A percentile compares a stretch with the other conserved stretches of the same genome.
Evolutionary conservation across 83 land plant genomes (phyloP).

Genomic region (Diphasiastrum complanatum): DNA sequence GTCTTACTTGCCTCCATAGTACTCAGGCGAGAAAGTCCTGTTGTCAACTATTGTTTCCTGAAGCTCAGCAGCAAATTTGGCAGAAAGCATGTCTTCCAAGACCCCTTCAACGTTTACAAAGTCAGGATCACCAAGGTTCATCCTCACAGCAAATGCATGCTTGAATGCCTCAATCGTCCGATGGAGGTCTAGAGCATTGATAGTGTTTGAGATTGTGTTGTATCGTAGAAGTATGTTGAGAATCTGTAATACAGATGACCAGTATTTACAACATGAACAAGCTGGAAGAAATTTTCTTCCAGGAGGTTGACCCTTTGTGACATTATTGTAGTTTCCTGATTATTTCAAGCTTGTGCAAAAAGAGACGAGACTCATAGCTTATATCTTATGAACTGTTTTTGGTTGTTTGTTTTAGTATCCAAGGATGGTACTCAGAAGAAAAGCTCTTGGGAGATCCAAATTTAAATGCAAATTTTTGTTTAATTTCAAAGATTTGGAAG

Average conservation of each 20-base stretch:
- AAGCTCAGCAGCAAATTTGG: constrained; percentile 49
- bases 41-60: constrained; percentile 57
- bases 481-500: no score
- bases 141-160: constrained; percentile 80
- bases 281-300: background rate
- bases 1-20: constrained; percentile 62
- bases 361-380: no score
- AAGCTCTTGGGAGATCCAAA: no score
- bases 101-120: constrained; percentile 46
- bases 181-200: constrained; percentile 57
- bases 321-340: no score
- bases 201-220: constrained; percentile 31
- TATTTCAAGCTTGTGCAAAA: no score
- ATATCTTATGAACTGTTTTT: no score
- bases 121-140: constrained; percentile 84
- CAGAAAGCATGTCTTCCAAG: constrained; percentile 61
- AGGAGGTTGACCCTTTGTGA: background rate
- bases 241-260: constrained; percentile 23
- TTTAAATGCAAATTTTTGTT: no score
- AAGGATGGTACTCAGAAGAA: no score
- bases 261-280: background rate
- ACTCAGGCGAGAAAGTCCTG: constrained; percentile 62
- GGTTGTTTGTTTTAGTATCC: no score
- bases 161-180: constrained; percentile 80
- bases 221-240: constrained; percentile 64